phyloP scores from a whole-genome alignment of 225 moss, liverwort and hornwort species.

The Pleurozium schreberi region DNA sequence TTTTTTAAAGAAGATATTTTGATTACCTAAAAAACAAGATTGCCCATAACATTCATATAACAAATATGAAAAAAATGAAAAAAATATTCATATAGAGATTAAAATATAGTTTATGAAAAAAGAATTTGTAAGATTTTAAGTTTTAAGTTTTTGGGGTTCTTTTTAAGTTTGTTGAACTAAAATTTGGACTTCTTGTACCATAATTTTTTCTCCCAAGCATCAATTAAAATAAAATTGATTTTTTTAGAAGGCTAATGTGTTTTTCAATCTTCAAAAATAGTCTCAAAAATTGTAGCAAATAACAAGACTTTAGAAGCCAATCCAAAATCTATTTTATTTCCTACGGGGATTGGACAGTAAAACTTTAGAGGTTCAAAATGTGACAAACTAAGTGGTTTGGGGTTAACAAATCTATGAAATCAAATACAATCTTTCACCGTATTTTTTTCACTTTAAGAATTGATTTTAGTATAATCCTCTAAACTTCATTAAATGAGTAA shows the following conservation, averaged over 20 bases:
- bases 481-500: background rate
- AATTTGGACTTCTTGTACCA: background rate
- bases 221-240: background rate
- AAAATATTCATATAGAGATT: background rate
- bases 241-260: accelerated
- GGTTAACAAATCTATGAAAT: too few species aligned
- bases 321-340: background rate
- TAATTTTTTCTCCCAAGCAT: accelerated
- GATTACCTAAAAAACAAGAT: background rate
- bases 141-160: too few species aligned
- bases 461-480: background rate
- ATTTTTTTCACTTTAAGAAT: background rate
- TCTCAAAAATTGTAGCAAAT: background rate
- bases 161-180: background rate
- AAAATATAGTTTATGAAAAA: background rate
- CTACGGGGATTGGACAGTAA: accelerated
- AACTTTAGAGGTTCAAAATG: background rate
- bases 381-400: background rate
- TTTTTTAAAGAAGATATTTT: background rate
- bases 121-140: accelerated
- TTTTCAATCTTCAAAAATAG: background rate
- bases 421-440: background rate
- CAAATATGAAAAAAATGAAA: background rate
- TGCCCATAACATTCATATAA: background rate
- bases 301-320: accelerated